Evolutionary conservation across 2,329 filamentous ascomycete species (phyloP), one percentile per base, ranked within the genome.

Genomic region (Grosmannia serpens): DNA sequence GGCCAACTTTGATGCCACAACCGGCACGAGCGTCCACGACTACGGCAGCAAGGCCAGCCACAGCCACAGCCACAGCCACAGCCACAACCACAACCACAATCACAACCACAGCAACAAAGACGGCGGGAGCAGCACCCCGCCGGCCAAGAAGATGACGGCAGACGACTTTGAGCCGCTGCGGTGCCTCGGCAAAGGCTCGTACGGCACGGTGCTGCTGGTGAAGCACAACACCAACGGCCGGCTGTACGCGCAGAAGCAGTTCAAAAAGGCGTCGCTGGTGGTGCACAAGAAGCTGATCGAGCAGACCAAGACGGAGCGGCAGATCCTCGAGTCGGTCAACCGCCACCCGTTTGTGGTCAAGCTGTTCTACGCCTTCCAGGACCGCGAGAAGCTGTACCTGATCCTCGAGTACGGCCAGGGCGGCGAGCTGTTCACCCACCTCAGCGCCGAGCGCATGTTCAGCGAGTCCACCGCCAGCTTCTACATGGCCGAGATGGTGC

Each of bases 381-480:
- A 99, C 68, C 90, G 91, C 65, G 91, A 96, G 76, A 96, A 96
- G 75, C 83, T 99, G 38, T 99, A 99, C 70, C 78, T 99, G 52
- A 97, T 99, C 64, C 83, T 99, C 27, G 92, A 99, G 74, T 99
- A 99, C 71, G 94, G 94, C 6, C 89, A 96, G 71, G 95, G 95
- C 44, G 94, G 95, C 59, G 95, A 99, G 73, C 80, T 99, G 7
- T 99, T 99, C 70, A 91, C 89, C n/a, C 92, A 97, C 68, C 80
- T 99, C 29, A 89, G 86, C 60, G 87, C 90, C 64, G 91, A 97
- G 71, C 89, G 90, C 70, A 97, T 97, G 89, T 97, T 99, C 65
- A 81, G 87, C 17, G 92, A 97, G 73, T 80, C 88, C 20, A 87
- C 87, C 2, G 88, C 92, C 0, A 89, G 91, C 1, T 99, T 97